These are phyloP conservation scores for Ophiostoma sp. DNA, from an alignment of 2,329 filamentous ascomycete species.

Conservation along the genomic window DNA sequence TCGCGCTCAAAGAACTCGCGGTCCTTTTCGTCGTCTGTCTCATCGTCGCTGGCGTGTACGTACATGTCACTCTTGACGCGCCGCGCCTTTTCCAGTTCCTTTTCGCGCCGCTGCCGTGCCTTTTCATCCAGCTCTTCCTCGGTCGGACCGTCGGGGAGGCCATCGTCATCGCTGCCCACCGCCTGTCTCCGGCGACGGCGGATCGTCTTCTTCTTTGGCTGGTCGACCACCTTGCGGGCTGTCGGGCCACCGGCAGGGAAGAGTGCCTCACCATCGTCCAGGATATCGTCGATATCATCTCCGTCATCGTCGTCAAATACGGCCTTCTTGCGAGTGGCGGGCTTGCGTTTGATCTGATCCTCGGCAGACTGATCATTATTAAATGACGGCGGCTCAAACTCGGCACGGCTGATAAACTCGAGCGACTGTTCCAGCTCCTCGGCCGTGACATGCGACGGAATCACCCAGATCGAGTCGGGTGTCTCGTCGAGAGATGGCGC, in stretches of 20 bases:
- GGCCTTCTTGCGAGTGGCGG: constrained; percentile 42
- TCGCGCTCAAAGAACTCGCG: constrained; percentile 73
- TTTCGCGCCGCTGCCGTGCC: constrained; percentile 56
- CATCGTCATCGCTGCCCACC: constrained; percentile 40
- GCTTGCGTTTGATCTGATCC: constrained; percentile 71
- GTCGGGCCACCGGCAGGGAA: constrained; percentile 68
- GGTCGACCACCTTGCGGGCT: constrained; percentile 44
- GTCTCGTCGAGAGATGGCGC: constrained; percentile 59
- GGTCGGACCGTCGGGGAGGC: constrained; percentile 38
- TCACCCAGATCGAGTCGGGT: constrained; percentile 69
- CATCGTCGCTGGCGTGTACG: constrained; percentile 80
- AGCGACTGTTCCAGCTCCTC: constrained; percentile 62
- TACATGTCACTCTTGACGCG: constrained; percentile 82
- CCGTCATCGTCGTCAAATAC: constrained; percentile 38
- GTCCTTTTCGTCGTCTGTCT: constrained; percentile 70
- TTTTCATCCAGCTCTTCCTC: constrained; percentile 61
- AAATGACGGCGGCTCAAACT: constrained; percentile 72
- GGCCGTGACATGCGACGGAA: constrained; percentile 62
- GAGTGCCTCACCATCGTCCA: constrained; percentile 49
- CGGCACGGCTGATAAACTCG: constrained; percentile 69
- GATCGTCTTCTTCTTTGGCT: constrained; percentile 48
- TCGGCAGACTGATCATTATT: constrained; percentile 70
- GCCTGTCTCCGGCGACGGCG: constrained; percentile 49
- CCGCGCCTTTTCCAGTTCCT: constrained; percentile 67
- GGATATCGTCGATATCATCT: constrained; percentile 39